Percentiles rank a stretch among this genome's conserved stretches.
Evolutionary conservation across 306 rosid species (phyloP).

Genomic region (Coriaria nepalensis): DNA sequence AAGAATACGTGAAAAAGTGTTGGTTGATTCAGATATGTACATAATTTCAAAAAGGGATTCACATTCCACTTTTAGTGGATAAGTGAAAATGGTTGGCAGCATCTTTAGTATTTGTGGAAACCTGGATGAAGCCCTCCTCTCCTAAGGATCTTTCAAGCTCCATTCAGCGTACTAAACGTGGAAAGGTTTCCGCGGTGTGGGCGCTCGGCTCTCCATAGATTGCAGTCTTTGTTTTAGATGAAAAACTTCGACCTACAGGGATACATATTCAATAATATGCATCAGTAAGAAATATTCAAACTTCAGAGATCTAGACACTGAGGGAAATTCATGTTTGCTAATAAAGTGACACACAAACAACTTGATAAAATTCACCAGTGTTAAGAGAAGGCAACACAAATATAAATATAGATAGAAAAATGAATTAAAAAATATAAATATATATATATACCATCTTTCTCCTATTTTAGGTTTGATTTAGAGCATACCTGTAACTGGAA

Average conservation of each 20-base stretch:
- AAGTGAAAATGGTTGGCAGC: too few relatives aligned
- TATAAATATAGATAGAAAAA: background rate
- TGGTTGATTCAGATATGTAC: too few relatives aligned
- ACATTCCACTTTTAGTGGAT: too few relatives aligned
- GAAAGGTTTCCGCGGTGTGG: constrained; percentile 88
- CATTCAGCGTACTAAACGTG: constrained; percentile 27
- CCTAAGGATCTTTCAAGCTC: background rate
- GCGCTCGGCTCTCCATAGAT: constrained; percentile 77
- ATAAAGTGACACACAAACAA: too few relatives aligned
- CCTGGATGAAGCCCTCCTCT: too few relatives aligned
- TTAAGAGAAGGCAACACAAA: background rate
- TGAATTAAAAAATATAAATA: background rate
- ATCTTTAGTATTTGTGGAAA: too few relatives aligned
- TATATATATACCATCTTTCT: background rate
- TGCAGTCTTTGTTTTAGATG: constrained; percentile 94
- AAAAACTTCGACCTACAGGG: constrained; percentile 73
- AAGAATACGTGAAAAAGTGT: too few relatives aligned
- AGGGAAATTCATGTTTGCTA: too few relatives aligned
- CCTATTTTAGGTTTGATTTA: background rate
- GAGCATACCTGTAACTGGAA: constrained; percentile 75
- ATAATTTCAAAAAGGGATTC: too few relatives aligned
- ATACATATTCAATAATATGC: background rate
- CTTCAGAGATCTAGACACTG: too few relatives aligned
- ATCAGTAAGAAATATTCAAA: too few relatives aligned
- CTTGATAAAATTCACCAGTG: too few relatives aligned